Conservation (phyloP, 2,329 filamentous ascomycete species). For the Berkeleyomyces rouxiae region DNA sequence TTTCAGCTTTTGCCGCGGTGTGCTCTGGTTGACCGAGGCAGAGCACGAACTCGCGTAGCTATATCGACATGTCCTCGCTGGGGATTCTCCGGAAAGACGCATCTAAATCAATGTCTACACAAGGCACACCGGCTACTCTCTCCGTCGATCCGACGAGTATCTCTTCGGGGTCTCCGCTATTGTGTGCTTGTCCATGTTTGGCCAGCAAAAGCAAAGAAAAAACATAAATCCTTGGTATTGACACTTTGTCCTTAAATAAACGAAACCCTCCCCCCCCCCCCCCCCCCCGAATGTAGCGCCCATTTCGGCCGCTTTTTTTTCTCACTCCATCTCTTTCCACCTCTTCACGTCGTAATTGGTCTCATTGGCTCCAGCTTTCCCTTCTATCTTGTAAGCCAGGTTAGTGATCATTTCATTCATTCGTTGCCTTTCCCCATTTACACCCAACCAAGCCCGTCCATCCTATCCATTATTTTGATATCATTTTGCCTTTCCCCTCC, state of each 20-base stretch:
- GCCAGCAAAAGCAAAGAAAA: neutral
- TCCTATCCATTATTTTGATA: slow-evolving; percentile 9
- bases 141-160: neutral
- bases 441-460: neutral
- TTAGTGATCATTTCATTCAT: slow-evolving; percentile 11
- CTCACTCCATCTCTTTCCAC: neutral
- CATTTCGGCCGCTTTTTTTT: neutral
- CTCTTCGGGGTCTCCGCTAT: neutral
- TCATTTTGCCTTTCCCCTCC: neutral
- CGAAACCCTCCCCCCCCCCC: neutral
- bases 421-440: slow-evolving; percentile 12
- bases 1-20: no score
- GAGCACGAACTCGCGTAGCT: no score
- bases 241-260: slow-evolving; percentile 5
- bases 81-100: no score
- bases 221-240: slow-evolving; percentile 9
- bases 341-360: neutral
- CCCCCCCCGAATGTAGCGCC: neutral
- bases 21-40: no score
- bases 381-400: slow-evolving; percentile 9
- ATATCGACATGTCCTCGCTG: no score
- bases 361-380: neutral
- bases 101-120: no score
- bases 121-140: no score
- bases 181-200: neutral